Conservation (phyloP, 1,139 yeast species). For the Candida labiduridarum region DNA sequence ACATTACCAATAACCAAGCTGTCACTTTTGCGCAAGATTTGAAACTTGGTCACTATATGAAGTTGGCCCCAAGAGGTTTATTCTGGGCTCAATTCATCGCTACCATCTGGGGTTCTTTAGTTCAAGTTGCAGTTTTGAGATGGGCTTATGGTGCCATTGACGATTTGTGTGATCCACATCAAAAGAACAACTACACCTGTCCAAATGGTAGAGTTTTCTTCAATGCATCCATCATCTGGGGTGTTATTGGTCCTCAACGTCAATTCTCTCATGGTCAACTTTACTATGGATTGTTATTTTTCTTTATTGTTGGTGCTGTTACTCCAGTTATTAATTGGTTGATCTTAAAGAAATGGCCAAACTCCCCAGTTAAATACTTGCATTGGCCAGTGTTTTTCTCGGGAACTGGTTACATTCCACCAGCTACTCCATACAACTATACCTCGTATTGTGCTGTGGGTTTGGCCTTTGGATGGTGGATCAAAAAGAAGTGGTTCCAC, state of each 20-base stretch:
- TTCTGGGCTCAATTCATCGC: slow-evolving; percentile 50
- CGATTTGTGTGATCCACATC: slow-evolving; percentile 50
- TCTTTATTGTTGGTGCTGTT: slow-evolving; percentile 43
- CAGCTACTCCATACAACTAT: slow-evolving; percentile 49
- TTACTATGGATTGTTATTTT: slow-evolving; percentile 42
- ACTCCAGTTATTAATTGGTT: slow-evolving; percentile 35
- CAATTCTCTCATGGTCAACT: slow-evolving; percentile 42
- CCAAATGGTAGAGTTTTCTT: slow-evolving; percentile 48
- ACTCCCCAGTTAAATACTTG: slow-evolving; percentile 44
- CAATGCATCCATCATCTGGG: slow-evolving; percentile 52
- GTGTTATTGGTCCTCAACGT: slow-evolving; percentile 46
- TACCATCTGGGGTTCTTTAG: slow-evolving; percentile 48
- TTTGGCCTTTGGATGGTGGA: slow-evolving; percentile 28
- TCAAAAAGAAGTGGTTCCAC: slow-evolving; percentile 42
- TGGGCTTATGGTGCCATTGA: slow-evolving; percentile 48
- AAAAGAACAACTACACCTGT: slow-evolving; percentile 44
- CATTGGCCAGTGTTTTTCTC: slow-evolving; percentile 53
- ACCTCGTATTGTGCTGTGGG: slow-evolving; percentile 42
- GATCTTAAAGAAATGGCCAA: slow-evolving; percentile 44
- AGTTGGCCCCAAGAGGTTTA: slow-evolving; percentile 47
- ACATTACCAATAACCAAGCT: slow-evolving; percentile 59
- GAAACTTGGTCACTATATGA: slow-evolving; percentile 59
- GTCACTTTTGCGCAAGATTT: slow-evolving; percentile 54
- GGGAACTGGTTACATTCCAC: slow-evolving; percentile 51
- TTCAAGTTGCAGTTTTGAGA: slow-evolving; percentile 47